phyloP scores from a whole-genome alignment of 257 asterid genomes.

The Misopates orontium region DNA sequence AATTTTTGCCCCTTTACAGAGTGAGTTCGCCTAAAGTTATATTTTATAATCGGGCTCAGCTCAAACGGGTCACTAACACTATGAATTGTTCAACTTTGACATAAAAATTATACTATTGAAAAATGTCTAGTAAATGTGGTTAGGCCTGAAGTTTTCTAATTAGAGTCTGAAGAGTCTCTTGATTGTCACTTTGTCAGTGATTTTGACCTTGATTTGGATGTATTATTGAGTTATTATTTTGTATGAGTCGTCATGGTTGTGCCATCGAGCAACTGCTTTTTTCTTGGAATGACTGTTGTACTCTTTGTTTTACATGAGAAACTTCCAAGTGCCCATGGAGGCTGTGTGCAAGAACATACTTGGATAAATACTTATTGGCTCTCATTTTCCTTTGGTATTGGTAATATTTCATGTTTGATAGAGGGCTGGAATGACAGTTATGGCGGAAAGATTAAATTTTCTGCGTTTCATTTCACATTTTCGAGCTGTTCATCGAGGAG shows the following conservation, averaged over 20 bases:
- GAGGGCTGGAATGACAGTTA: slow-evolving; percentile 96
- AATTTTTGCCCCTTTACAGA: too few species aligned
- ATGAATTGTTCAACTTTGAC: neutral
- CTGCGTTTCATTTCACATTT: slow-evolving; percentile 92
- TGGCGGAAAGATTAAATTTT: slow-evolving; percentile 88
- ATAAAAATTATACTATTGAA: neutral
- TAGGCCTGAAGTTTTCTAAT: neutral
- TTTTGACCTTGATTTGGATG: neutral
- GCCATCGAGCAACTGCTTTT: too few species aligned
- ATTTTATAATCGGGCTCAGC: too few species aligned
- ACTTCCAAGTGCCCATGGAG: too few species aligned
- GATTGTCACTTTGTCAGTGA: too few species aligned
- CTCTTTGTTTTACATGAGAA: neutral
- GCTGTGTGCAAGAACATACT: slow-evolving; percentile 17
- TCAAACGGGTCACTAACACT: neutral
- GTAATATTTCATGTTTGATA: slow-evolving; percentile 33
- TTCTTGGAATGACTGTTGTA: too few species aligned
- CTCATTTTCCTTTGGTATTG: slow-evolving; percentile 25
- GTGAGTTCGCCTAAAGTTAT: too few species aligned
- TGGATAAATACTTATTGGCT: slow-evolving; percentile 18
- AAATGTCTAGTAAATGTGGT: neutral
- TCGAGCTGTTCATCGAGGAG: slow-evolving; percentile 96
- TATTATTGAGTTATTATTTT: too few species aligned
- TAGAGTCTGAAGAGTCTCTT: slow-evolving; percentile 18
- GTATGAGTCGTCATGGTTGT: too few species aligned